Percentiles rank a stretch among this genome's conserved stretches.
phyloP scores from a whole-genome alignment of 106 monocot species.

The Posidonia australis region DNA sequence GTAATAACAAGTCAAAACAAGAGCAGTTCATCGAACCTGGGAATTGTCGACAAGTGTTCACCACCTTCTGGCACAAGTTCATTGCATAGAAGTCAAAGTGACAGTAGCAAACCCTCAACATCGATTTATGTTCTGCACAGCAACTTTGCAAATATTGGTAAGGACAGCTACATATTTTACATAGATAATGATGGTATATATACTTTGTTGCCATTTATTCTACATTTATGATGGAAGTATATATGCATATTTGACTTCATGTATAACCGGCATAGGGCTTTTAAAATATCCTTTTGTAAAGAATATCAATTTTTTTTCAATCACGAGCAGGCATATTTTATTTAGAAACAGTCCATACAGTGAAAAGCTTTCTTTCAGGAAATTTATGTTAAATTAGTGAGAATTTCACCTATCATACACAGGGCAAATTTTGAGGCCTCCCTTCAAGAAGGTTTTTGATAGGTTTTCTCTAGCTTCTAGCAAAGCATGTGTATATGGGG shows the following conservation, averaged over 20 bases:
- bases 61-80: not conserved
- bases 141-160: slow-evolving; percentile 76
- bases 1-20: slow-evolving; percentile 1
- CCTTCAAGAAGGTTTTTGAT: slow-evolving; percentile 29
- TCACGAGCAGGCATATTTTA: not conserved
- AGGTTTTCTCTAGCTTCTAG: slow-evolving; percentile 21
- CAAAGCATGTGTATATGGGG: slow-evolving; percentile 23
- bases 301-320: not conserved
- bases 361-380: not conserved
- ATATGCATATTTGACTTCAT: not conserved
- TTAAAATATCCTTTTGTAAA: not conserved
- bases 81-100: not conserved
- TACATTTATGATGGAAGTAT: not conserved
- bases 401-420: slow-evolving; percentile 2
- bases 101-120: slow-evolving; percentile 4
- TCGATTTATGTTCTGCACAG: slow-evolving; percentile 43
- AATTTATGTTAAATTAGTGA: not conserved
- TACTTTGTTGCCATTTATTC: not conserved
- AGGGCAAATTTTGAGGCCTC: slow-evolving; percentile 49
- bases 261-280: not conserved
- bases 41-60: not conserved
- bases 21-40: slow-evolving; percentile 4
- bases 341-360: not conserved
- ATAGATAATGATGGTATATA: too few relatives aligned
- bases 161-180: not conserved